These are phyloP conservation scores for Rhodotorula sp. DNA, from an alignment of 1,284 basidiomycete genomes.

Conservation along the genomic window DNA sequence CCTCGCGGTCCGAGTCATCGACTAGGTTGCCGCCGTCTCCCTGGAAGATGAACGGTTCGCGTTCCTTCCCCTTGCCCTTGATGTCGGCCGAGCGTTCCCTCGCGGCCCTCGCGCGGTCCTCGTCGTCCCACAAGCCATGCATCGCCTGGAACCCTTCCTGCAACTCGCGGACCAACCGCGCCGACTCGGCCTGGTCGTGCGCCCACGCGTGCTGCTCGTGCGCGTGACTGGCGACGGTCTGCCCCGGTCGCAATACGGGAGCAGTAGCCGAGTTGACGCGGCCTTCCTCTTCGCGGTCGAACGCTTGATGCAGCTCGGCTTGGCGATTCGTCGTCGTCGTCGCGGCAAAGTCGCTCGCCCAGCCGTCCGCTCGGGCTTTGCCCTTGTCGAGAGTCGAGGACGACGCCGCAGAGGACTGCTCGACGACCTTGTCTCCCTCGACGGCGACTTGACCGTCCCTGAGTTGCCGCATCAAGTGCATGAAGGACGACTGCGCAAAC, in stretches of 20 bases:
- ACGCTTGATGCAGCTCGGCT: neutral
- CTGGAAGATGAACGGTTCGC: conserved; percentile 32
- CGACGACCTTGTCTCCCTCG: conserved; percentile 74
- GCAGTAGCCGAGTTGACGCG: conserved; percentile 38
- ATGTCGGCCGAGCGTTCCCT: conserved; percentile 11
- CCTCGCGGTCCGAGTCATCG: conserved; percentile 12
- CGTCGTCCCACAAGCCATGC: conserved; percentile 40
- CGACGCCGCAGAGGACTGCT: conserved; percentile 50
- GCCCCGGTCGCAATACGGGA: conserved; percentile 11
- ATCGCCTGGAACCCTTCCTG: conserved; percentile 30
- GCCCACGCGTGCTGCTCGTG: conserved; percentile 47
- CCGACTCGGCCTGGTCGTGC: conserved; percentile 52
- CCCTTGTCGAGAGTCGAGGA: conserved; percentile 22
- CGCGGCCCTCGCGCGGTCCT: conserved; percentile 24
- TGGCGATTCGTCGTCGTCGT: neutral
- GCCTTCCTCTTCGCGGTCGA: conserved; percentile 46
- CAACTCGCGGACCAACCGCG: conserved; percentile 11
- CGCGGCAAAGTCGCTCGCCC: conserved; percentile 40
- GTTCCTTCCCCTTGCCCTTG: conserved; percentile 10
- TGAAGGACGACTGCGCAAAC: conserved; percentile 82
- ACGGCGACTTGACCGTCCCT: conserved; percentile 80
- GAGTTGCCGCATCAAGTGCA: conserved; percentile 80
- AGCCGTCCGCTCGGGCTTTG: conserved; percentile 48
- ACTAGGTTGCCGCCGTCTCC: conserved; percentile 42
- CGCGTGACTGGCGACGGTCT: conserved; percentile 24